These are phyloP conservation scores for Lactuca sativa DNA, from an alignment of 129 eudicot genomes.

Conservation along the genomic window DNA sequence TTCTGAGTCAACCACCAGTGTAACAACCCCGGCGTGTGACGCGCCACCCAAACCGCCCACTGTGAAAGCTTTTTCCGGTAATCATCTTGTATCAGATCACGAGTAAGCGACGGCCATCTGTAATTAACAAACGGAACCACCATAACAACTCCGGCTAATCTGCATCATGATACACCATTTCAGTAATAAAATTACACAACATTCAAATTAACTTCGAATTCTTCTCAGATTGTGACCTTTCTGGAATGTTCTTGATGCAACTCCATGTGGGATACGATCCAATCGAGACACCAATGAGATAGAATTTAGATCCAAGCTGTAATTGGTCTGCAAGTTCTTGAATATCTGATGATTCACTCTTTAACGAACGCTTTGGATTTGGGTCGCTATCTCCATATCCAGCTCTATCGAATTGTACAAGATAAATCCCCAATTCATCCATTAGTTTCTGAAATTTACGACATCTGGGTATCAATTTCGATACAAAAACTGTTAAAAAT, in stretches of 20 bases:
- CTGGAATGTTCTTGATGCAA: conserved; percentile 79
- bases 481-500: neutral
- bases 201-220: neutral
- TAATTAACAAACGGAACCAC: conserved; percentile 80
- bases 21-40: conserved; percentile 70
- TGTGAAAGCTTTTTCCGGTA: conserved; percentile 64
- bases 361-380: conserved; percentile 66
- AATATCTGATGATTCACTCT: conserved; percentile 85
- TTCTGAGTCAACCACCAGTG: conserved; percentile 98
- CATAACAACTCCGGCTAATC: conserved; percentile 87
- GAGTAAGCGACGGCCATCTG: conserved; percentile 86
- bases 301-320: conserved; percentile 72
- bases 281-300: conserved; percentile 76
- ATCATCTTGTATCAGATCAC: conserved; percentile 63
- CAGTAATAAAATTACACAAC: conserved; percentile 5
- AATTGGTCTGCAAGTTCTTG: conserved; percentile 90
- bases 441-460: conserved; percentile 58
- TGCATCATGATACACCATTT: conserved; percentile 24
- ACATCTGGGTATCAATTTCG: neutral
- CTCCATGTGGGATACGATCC: conserved; percentile 89
- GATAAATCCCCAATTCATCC: conserved; percentile 67
- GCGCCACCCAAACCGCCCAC: conserved; percentile 46
- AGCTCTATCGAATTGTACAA: conserved; percentile 82
- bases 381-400: conserved; percentile 99
- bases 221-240: conserved; percentile 44